Base-by-base conservation (phyloP, 805 yeast species). In the Candida mattraensis region DNA sequence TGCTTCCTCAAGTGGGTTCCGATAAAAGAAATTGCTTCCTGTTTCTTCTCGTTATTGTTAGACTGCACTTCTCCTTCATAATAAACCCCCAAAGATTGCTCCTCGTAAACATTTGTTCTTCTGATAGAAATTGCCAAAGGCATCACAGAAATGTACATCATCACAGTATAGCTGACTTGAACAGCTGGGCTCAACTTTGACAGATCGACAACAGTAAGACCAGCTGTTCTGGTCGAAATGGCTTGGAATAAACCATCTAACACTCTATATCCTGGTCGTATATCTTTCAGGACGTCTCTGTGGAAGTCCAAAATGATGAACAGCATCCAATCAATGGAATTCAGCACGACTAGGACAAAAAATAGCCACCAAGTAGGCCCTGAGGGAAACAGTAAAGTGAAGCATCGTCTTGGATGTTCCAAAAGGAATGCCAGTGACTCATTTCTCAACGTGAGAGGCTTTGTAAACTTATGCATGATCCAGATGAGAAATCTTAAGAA, bases 71-170 rank as follows among this genome's bases (percentile, higher is more conserved):
- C 53, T 1, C 48, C 45, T 17, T 56, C 54, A 10, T 47, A 28
- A 54, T 86, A 89, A n/a, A 88, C 74, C n/a, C 99, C 99, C 38
- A 93, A 64, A 0, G 96, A 85, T 56, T 88, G 98, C 54, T 93
- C 99, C 58, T 93, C 99, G 64, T 93, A 93, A 37, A 93, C 99
- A 58, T 93, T 93, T 13, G 99, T 93, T 59, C 97, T 76, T 65
- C 99, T 79, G 44, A 93, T 88, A 24, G 96, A 87, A 46, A 93
- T 93, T 20, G 99, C 99, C 50, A 93, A 67, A 1, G 99, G 99
- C 56, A 89, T 70, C 28, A 91, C 97, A 11, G 98, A 91, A 18
- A 93, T 88, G 64, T 93, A 93, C 99, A 93, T 93, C 98, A 93
- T 91, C 42, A 93, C 74, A 80, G 87, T 74, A 58, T 93, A 93